Evolutionary conservation across 257 asterid genomes (phyloP).

Genomic region (Parsonsia alboflavescens): DNA sequence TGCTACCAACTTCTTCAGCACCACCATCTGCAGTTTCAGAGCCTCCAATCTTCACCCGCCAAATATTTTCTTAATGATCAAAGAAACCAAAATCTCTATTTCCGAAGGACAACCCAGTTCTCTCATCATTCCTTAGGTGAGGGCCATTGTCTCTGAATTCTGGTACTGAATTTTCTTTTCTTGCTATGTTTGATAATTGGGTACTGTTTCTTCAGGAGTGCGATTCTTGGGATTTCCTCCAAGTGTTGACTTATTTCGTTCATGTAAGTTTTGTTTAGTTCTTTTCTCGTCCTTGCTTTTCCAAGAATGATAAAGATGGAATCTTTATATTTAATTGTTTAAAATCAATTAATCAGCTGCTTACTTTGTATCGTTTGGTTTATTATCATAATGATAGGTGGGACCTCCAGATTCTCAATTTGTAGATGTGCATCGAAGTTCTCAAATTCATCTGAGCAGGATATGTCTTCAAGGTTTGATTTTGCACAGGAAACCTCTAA

Average conservation of each 20-base stretch:
- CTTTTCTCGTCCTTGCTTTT: neutral
- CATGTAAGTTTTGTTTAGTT: slow-evolving; percentile 12
- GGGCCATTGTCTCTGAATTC: neutral
- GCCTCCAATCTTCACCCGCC: slow-evolving; percentile 25
- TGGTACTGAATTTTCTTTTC: neutral
- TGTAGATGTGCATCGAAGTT: slow-evolving; percentile 34
- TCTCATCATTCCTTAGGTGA: slow-evolving; percentile 8
- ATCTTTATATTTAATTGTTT: neutral
- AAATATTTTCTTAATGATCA: slow-evolving; percentile 12
- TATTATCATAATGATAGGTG: slow-evolving; percentile 30
- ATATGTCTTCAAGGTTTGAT: slow-evolving; percentile 21
- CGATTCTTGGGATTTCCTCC: slow-evolving; percentile 7
- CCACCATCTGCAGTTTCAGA: slow-evolving; percentile 16
- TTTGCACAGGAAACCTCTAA: slow-evolving; percentile 27
- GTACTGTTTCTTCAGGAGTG: slow-evolving; percentile 12
- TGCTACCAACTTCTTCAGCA: slow-evolving; percentile 33
- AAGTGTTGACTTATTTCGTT: neutral
- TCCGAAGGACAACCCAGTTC: slow-evolving; percentile 10
- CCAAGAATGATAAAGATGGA: neutral
- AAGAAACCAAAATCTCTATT: slow-evolving; percentile 19
- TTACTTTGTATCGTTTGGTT: neutral
- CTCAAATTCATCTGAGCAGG: slow-evolving; percentile 23
- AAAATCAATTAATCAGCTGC: neutral
- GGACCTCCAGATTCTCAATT: slow-evolving; percentile 24
- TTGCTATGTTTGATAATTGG: neutral